Percentiles rank a stretch among this genome's conserved stretches.
phyloP scores from a whole-genome alignment of 805 yeast species.

The Ogataea minuta region DNA sequence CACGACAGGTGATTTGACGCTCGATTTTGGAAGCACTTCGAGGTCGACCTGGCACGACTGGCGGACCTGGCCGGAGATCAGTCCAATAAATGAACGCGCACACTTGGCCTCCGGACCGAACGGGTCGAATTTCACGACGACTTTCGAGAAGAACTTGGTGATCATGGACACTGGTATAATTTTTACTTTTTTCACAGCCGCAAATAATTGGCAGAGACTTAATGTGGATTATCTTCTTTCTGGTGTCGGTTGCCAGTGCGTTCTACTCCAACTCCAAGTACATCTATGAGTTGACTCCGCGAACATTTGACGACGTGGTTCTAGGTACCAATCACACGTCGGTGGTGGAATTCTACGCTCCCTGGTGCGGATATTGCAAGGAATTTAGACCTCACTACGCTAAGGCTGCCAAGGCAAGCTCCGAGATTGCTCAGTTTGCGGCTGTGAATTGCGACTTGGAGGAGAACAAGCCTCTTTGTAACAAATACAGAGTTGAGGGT shows the following conservation, averaged over 20 bases:
- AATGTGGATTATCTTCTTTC: constrained; percentile 3
- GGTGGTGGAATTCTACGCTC: constrained; percentile 88
- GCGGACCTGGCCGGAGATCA: constrained; percentile 75
- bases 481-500: constrained; percentile 62
- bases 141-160: constrained; percentile 82
- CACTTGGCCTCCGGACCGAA: constrained; percentile 69
- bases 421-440: constrained; percentile 61
- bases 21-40: constrained; percentile 51
- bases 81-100: constrained; percentile 74
- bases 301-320: constrained; percentile 64
- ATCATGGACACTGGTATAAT: constrained; percentile 51
- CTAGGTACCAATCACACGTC: constrained; percentile 72
- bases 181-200: constrained; percentile 4
- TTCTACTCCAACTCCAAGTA: constrained; percentile 27
- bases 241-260: constrained; percentile 9
- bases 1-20: constrained; percentile 56
- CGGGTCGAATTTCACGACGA: constrained; percentile 77
- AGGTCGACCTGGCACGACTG: constrained; percentile 59
- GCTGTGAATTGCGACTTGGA: constrained; percentile 84
- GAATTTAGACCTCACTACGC: constrained; percentile 61
- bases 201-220: constrained; percentile 6
- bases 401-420: constrained; percentile 60
- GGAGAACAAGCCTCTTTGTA: constrained; percentile 66
- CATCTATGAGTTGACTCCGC: constrained; percentile 28
- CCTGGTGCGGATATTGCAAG: constrained; percentile 97